phyloP scores from a whole-genome alignment of 2,329 filamentous ascomycete species.

The Alternaria triticimaculans region DNA sequence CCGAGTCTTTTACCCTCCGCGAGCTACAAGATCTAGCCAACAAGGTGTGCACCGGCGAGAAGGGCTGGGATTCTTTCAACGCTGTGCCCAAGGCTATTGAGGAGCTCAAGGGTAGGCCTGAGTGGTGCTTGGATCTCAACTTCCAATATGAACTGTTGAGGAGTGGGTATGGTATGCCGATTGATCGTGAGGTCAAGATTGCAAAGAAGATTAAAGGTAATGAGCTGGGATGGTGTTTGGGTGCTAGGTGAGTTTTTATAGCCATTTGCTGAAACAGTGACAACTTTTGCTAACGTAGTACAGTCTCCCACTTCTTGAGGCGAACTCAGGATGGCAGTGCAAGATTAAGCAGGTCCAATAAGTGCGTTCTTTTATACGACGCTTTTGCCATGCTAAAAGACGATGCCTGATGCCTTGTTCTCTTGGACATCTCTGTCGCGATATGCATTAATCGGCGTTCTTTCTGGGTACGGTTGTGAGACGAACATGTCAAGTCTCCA shows the following conservation, averaged over 20 bases:
- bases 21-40: conserved; percentile 87
- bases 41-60: conserved; percentile 81
- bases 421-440: too few relatives aligned
- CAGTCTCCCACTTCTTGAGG: conserved; percentile 82
- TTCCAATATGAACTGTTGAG: conserved; percentile 95
- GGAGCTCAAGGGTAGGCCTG: conserved; percentile 81
- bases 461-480: background rate
- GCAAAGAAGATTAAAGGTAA: conserved; percentile 99
- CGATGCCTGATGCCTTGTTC: background rate
- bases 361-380: background rate
- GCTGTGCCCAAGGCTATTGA: conserved; percentile 77
- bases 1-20: conserved; percentile 91
- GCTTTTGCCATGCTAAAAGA: accelerated
- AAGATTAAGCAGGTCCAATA: conserved; percentile 73
- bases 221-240: conserved; percentile 96
- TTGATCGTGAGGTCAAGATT: conserved; percentile 94
- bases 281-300: conserved; percentile 45
- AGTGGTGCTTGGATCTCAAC: conserved; percentile 93
- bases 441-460: background rate
- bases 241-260: conserved; percentile 75
- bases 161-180: conserved; percentile 97
- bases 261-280: background rate
- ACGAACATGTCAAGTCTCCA: background rate
- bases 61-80: conserved; percentile 80
- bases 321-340: conserved; percentile 88